phyloP scores from a whole-genome alignment of 805 yeast genomes.

The Candida fluviatilis region DNA sequence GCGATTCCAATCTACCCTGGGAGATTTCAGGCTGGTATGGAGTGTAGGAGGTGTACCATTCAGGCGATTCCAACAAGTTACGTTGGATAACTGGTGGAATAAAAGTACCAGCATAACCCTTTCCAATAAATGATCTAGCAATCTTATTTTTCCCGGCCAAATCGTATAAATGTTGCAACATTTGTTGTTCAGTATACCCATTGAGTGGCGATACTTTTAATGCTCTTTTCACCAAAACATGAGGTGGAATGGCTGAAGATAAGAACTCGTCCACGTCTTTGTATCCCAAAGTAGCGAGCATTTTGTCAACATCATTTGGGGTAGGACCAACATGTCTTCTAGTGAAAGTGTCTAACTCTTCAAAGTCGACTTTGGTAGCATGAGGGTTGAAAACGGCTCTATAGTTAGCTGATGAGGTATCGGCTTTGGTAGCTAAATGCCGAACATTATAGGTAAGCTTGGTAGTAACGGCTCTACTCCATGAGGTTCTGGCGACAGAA shows the following conservation, averaged over 20 bases:
- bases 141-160: conserved; percentile 76
- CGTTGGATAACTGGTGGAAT: conserved; percentile 92
- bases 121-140: conserved; percentile 78
- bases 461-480: no score
- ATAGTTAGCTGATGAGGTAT: conserved; percentile 55
- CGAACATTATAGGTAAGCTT: no score
- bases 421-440: conserved; percentile 14
- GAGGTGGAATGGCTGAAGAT: conserved; percentile 68
- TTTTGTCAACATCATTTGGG: conserved; percentile 53
- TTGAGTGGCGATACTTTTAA: conserved; percentile 61
- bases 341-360: conserved; percentile 71
- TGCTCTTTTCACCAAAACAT: conserved; percentile 65
- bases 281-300: conserved; percentile 67
- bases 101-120: conserved; percentile 89
- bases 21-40: conserved; percentile 98
- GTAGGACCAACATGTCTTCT: conserved; percentile 90
- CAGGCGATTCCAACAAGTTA: conserved; percentile 88
- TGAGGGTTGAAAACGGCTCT: conserved; percentile 43
- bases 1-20: conserved; percentile 90
- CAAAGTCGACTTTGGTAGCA: conserved; percentile 14
- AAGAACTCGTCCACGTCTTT: conserved; percentile 68
- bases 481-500: neutral
- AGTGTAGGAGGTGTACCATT: conserved; percentile 98
- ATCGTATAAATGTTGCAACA: conserved; percentile 61
- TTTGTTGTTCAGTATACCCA: conserved; percentile 80